Evolutionary conservation across 1,284 basidiomycete genomes (phyloP).

Genomic region (Cutaneotrichosporon daszewskae): DNA sequence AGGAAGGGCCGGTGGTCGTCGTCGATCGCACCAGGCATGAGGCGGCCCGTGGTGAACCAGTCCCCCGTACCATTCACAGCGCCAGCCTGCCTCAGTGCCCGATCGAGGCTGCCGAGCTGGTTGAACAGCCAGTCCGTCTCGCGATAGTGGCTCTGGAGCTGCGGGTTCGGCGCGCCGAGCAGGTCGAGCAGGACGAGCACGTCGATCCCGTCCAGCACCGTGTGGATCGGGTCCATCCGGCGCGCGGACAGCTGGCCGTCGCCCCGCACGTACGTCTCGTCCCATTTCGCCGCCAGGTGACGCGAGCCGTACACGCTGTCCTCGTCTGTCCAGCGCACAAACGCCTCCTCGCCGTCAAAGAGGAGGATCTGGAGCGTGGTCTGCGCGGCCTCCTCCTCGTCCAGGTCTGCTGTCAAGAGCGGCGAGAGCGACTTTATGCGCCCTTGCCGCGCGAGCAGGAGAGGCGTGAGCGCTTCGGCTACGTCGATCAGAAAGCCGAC

Average conservation of each 20-base stretch:
- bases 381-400: slow-evolving; percentile 69
- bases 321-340: slow-evolving; percentile 75
- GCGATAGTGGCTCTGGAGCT: slow-evolving; percentile 70
- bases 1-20: slow-evolving; percentile 97
- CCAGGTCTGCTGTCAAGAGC: slow-evolving; percentile 41
- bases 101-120: slow-evolving; percentile 62
- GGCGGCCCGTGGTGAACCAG: slow-evolving; percentile 34
- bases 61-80: slow-evolving; percentile 25
- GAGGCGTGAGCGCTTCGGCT: slow-evolving; percentile 68
- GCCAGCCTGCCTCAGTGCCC: slow-evolving; percentile 50
- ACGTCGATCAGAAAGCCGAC: slow-evolving; percentile 90
- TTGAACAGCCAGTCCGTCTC: slow-evolving; percentile 89
- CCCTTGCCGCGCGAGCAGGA: slow-evolving; percentile 61
- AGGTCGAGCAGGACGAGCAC: slow-evolving; percentile 86
- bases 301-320: slow-evolving; percentile 94
- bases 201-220: slow-evolving; percentile 72
- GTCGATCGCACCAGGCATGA: slow-evolving; percentile 60
- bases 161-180: slow-evolving; percentile 66
- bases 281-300: slow-evolving; percentile 80
- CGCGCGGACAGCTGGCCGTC: slow-evolving; percentile 53
- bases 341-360: slow-evolving; percentile 98
- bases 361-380: slow-evolving; percentile 92
- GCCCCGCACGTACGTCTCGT: slow-evolving; percentile 59
- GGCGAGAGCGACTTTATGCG: slow-evolving; percentile 52
- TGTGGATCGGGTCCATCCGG: slow-evolving; percentile 55